These are phyloP conservation scores for Rhododendron ovatum DNA, from an alignment of 148 eudicot genomes.

Conservation along the genomic window DNA sequence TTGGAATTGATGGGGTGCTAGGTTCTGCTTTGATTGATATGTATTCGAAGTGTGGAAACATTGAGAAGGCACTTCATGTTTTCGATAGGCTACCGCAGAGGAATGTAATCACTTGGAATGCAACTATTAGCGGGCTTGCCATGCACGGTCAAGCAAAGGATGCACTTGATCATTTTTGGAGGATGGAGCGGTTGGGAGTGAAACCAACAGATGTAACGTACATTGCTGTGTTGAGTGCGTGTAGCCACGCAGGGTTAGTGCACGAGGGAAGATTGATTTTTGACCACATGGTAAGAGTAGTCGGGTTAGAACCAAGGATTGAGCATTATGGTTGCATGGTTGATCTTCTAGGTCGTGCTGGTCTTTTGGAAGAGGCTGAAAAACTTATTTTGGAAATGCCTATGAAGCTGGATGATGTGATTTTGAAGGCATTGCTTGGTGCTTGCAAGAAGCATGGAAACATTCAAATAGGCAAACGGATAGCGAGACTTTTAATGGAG, in stretches of 20 bases:
- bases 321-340: conserved; percentile 79
- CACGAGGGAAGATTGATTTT: conserved; percentile 42
- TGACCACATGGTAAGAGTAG: conserved; percentile 35
- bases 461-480: conserved; percentile 45
- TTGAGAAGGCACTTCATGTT: conserved; percentile 49
- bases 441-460: conserved; percentile 56
- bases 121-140: conserved; percentile 56
- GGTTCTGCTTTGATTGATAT: conserved; percentile 68
- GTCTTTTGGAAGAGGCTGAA: conserved; percentile 51
- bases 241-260: conserved; percentile 59
- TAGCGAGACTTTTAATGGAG: conserved; percentile 40
- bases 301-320: conserved; percentile 37
- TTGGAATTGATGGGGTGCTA: conserved; percentile 39
- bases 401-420: conserved; percentile 55
- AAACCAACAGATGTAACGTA: conserved; percentile 53
- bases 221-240: conserved; percentile 49
- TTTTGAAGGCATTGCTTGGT: conserved; percentile 63
- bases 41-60: conserved; percentile 70
- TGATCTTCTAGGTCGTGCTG: conserved; percentile 62
- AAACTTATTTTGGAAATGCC: conserved; percentile 45
- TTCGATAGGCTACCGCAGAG: conserved; percentile 33
- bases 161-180: conserved; percentile 42
- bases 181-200: conserved; percentile 38
- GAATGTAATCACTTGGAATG: conserved; percentile 57
- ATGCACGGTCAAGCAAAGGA: conserved; percentile 52